Conservation (phyloP, 1,139 yeast species). For the Hyphopichia burtonii region DNA sequence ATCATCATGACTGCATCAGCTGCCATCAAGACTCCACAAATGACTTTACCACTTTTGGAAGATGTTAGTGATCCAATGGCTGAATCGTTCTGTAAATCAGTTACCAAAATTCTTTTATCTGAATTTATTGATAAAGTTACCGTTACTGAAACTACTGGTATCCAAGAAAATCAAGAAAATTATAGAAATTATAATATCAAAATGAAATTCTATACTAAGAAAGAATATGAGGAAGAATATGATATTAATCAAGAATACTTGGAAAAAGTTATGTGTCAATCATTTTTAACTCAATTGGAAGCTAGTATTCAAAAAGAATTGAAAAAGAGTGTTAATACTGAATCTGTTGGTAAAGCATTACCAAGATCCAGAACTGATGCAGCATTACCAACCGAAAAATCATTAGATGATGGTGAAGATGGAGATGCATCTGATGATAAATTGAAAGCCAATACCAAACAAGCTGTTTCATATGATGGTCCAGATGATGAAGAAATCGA, state of each 20-base stretch:
- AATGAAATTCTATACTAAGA: constrained; percentile 70
- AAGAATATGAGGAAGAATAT: constrained; percentile 83
- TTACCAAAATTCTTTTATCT: constrained; percentile 80
- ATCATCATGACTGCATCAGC: constrained; percentile 99
- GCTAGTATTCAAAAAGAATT: constrained; percentile 74
- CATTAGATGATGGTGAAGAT: constrained; percentile 39
- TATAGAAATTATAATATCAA: constrained; percentile 75
- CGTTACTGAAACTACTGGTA: constrained; percentile 85
- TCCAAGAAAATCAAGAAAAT: constrained; percentile 46
- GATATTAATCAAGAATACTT: constrained; percentile 81
- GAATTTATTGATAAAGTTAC: constrained; percentile 84
- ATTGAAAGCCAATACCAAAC: constrained; percentile 62
- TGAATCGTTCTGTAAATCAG: constrained; percentile 88
- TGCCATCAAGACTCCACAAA: constrained; percentile 94
- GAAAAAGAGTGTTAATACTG: constrained; percentile 60
- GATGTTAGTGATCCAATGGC: constrained; percentile 86
- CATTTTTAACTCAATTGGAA: constrained; percentile 73
- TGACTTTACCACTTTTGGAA: constrained; percentile 82
- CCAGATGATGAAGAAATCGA: constrained; percentile 94
- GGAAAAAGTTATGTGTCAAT: constrained; percentile 62
- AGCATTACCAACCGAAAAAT: constrained; percentile 29
- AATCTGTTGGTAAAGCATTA: constrained; percentile 73
- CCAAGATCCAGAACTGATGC: constrained; percentile 53
- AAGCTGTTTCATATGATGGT: constrained; percentile 88
- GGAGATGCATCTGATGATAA: constrained; percentile 74